A percentile compares a stretch with the other conserved stretches of the same genome.
Conservation (phyloP, 495 filamentous ascomycete species). For the Hapsidospora chrysogenum region DNA sequence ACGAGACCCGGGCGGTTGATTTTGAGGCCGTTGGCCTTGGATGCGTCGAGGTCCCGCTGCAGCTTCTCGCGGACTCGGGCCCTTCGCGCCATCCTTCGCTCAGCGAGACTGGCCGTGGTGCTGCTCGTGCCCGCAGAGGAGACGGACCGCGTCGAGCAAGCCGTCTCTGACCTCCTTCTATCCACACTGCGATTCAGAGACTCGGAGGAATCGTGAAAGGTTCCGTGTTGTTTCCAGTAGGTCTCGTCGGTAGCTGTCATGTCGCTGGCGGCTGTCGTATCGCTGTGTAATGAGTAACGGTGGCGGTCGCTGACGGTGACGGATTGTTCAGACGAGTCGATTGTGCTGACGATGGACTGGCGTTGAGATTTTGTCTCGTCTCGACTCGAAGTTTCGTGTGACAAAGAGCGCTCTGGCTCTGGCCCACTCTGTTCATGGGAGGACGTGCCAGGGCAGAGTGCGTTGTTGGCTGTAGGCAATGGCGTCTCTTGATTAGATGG, state of each 20-base stretch:
- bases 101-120: constrained; percentile 2
- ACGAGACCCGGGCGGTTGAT: not conserved
- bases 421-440: no score
- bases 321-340: not conserved
- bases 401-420: no score
- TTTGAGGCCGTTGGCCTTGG: not conserved
- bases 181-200: no score
- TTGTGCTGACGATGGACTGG: not conserved
- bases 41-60: constrained; percentile 6
- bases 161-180: no score
- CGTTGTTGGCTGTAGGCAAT: no score
- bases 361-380: no score
- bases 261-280: not conserved
- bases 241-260: not conserved
- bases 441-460: no score
- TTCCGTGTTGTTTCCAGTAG: no score
- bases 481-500: no score
- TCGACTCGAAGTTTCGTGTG: no score
- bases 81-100: constrained; percentile 7
- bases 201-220: no score
- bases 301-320: not conserved
- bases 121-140: not conserved
- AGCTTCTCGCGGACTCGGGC: constrained; percentile 7
- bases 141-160: not conserved
- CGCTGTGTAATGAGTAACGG: not conserved